Evolutionary conservation across 768 basidiomycete species (phyloP).

Genomic region (Rhodotorula kratochvilovae): DNA sequence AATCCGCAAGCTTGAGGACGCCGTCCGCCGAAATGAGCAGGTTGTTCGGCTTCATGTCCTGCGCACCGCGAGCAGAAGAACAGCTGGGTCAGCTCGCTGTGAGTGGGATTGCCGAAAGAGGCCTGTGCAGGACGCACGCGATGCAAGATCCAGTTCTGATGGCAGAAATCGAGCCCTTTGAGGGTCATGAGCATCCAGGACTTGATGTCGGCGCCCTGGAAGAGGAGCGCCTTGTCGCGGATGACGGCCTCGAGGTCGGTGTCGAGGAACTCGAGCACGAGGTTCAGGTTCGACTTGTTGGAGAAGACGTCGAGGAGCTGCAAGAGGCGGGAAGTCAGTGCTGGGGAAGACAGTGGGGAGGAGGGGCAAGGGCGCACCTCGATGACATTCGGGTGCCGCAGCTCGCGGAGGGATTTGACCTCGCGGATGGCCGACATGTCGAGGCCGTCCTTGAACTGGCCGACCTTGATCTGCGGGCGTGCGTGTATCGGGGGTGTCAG

Average conservation of each 20-base stretch:
- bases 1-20: slow-evolving; percentile 94
- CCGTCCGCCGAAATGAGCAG: slow-evolving; percentile 86
- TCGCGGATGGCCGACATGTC: slow-evolving; percentile 99
- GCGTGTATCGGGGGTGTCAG: too few relatives aligned
- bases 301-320: slow-evolving; percentile 96
- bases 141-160: slow-evolving; percentile 87
- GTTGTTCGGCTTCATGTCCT: slow-evolving; percentile 99
- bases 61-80: not conserved
- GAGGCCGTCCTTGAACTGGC: slow-evolving; percentile 64
- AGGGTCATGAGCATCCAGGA: slow-evolving; percentile 99
- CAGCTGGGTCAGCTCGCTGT: not conserved
- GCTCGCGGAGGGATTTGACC: slow-evolving; percentile 91
- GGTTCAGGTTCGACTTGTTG: slow-evolving; percentile 89
- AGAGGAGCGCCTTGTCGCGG: slow-evolving; percentile 84
- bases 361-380: slow-evolving; percentile 55
- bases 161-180: slow-evolving; percentile 96
- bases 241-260: slow-evolving; percentile 96
- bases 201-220: slow-evolving; percentile 92
- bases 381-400: slow-evolving; percentile 91
- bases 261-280: slow-evolving; percentile 93
- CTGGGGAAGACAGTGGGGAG: not conserved
- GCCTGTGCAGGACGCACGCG: slow-evolving; percentile 58
- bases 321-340: not conserved
- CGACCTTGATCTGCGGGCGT: slow-evolving; percentile 41
- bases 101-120: too few relatives aligned